Evolutionary conservation across 495 filamentous ascomycete species (phyloP), one percentile per base, ranked within the genome.

Genomic region (Xylaria sp.): DNA sequence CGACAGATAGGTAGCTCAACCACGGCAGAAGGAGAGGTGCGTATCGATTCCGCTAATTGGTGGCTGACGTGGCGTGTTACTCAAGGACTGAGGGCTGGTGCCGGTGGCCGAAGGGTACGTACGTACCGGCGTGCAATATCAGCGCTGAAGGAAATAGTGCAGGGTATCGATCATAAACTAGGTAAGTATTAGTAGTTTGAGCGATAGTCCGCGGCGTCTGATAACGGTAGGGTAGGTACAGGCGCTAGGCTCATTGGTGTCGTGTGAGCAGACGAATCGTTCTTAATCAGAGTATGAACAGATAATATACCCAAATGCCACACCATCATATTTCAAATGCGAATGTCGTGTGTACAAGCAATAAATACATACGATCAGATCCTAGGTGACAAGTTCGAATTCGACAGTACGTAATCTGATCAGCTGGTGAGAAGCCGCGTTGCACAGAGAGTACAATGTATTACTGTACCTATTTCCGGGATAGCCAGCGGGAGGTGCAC

Each of bases 191-290:
- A 8, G 35, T 37, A 37, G 35, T 37, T 41, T 41, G 58, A 58
- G 53, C 53, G 53, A 19, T n/a, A 24, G 37, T 15, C n/a, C 12
- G 5, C 29, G 15, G 37, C 35, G 24, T 43, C 37, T 62, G 59
- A 62, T 43, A 43, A 43, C 19, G 35, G 35, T n/a, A n/a, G n/a
- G n/a, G 58, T 17, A 61, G 58, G 58, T 24, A 53, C 50, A 53
- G 50, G 24, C 50, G 50, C 50, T 53, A 29, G 48, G 21, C n/a
- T 52, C 48, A 5, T 33, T 57, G 29, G 53, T 57, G 53, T 55
- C 26, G 53, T 57, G 26, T 19, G 53, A 17, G 29, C 53, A 58
- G 21, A 33, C 5, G n/a, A 26, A 5, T 58, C 29, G 24, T 26
- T 24, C 24, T 14, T 15, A 48, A 48, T 5, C 5, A 48, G 44